A percentile compares a stretch with the other conserved stretches of the same genome.
Conservation (phyloP, 208 protist species). For the Leishmania guyanensis region DNA sequence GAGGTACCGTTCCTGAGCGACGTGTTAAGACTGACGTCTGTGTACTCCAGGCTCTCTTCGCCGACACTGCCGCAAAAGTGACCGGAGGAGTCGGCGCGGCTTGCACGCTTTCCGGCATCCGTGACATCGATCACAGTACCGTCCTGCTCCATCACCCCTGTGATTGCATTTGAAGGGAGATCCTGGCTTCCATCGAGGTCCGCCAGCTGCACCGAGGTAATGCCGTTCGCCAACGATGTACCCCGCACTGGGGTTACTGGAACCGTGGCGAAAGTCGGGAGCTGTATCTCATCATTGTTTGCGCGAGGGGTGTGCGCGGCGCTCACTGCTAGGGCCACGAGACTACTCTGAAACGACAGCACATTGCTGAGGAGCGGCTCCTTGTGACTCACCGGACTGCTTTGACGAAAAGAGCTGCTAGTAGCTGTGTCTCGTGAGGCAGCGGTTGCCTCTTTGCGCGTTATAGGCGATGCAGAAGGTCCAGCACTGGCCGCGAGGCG, state of each 20-base stretch:
- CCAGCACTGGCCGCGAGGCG: background rate
- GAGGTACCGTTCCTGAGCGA: constrained; percentile 41
- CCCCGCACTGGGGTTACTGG: constrained; percentile 10
- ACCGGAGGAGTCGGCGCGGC: background rate
- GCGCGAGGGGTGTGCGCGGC: constrained; percentile 19
- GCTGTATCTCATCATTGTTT: background rate
- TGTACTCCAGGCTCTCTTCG: constrained; percentile 36
- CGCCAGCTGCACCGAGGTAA: too few species aligned
- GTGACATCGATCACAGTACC: constrained; percentile 14
- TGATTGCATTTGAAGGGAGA: background rate
- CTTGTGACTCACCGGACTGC: constrained; percentile 8
- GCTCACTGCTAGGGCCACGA: constrained; percentile 12
- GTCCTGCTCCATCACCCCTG: constrained; percentile 1
- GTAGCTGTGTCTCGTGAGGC: background rate
- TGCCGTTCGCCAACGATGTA: background rate
- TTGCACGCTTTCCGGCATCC: constrained; percentile 9
- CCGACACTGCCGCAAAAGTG: constrained; percentile 21
- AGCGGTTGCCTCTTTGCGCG: background rate
- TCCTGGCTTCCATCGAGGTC: background rate
- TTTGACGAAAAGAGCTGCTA: background rate
- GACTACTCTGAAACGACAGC: constrained; percentile 17
- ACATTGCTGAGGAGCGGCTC: constrained; percentile 14
- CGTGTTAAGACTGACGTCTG: constrained; percentile 48
- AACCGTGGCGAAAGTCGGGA: constrained; percentile 14
- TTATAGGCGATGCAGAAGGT: background rate